Evolutionary conservation across 768 basidiomycete genomes (phyloP), one percentile per base, ranked within the genome.

Genomic region (Lactarius hengduanensis): DNA sequence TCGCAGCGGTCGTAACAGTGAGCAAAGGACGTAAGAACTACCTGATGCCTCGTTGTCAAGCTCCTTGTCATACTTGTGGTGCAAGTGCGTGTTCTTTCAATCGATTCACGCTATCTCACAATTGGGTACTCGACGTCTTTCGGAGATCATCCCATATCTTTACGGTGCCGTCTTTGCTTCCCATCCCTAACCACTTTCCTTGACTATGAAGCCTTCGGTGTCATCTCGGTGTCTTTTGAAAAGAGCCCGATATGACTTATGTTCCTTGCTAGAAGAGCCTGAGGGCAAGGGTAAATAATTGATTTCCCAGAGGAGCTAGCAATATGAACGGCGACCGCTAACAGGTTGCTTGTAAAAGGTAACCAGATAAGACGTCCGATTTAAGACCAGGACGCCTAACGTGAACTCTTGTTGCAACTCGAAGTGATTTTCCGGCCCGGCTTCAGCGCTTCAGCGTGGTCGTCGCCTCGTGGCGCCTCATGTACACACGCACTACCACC

Each of bases 121-220:
- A 55, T n/a, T n/a, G 43, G 28, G 28, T 8, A 61, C 26, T 13
- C n/a, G 66, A 40, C 38, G 26, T 38, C 76, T 83, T 93, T 96
- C 94, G 86, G 69, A 97, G 89, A 81, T 99, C 96, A 15, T 26
- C 26, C 97, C 97, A 98, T 71, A 98, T 97, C 78, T 94, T 94
- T 77, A 98, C n/a, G 96, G 95, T 55, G 96, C 95, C 26, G 63
- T 58, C 63, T 65, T 58, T 57, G 38, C 61, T 63, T 62, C 80
- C 79, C 62, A 81, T 81, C 59, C 79, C 81, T 59, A 81, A 80
- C 97, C 96, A 81, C 70, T 64, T 78, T 75, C 55, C 64, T 63
- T 59, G 55, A 63, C 43, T 57, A 69, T 41, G n/a, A 73, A 97
- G 94, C 89, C 15, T 87, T 84, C 72, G 98, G 98, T 76, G 88